phyloP scores from a whole-genome alignment of 257 asterid species.

The Orobanche coerulescens region DNA sequence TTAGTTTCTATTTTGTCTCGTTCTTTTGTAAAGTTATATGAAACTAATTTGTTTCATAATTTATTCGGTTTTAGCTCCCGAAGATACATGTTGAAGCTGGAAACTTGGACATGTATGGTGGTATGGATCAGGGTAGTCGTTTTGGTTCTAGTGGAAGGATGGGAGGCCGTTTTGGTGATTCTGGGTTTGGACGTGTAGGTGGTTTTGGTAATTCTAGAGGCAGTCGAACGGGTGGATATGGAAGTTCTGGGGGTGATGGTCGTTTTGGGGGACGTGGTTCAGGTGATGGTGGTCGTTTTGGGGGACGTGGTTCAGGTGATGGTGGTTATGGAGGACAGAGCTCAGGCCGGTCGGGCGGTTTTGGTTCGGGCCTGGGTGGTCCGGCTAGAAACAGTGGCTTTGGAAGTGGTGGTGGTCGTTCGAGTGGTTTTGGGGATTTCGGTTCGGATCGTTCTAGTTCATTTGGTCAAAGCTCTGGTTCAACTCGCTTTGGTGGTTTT shows the following conservation, averaged over 20 bases:
- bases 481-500: conserved; percentile 34
- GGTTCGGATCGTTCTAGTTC: conserved; percentile 41
- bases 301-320: conserved; percentile 36
- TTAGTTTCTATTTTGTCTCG: neutral
- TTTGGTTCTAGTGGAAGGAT: conserved; percentile 30
- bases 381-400: conserved; percentile 36
- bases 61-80: conserved; percentile 48
- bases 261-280: conserved; percentile 21
- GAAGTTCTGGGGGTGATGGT: conserved; percentile 33
- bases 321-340: conserved; percentile 30
- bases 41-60: conserved; percentile 11
- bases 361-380: conserved; percentile 36
- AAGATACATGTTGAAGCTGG: conserved; percentile 56
- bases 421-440: conserved; percentile 39
- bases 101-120: conserved; percentile 41
- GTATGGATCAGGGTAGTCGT: conserved; percentile 38
- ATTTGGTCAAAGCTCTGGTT: conserved; percentile 24
- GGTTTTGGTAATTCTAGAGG: conserved; percentile 44
- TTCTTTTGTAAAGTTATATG: neutral
- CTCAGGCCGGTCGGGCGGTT: conserved; percentile 41
- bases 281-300: conserved; percentile 42
- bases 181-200: conserved; percentile 53
- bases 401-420: conserved; percentile 38
- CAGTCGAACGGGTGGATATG: no score
- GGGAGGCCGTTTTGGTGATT: conserved; percentile 49